A percentile compares a stretch with the other conserved stretches of the same genome.
These are phyloP conservation scores for Gigaspora rosea DNA, from an alignment of 192 early-diverging fungal species.

Conservation along the genomic window DNA sequence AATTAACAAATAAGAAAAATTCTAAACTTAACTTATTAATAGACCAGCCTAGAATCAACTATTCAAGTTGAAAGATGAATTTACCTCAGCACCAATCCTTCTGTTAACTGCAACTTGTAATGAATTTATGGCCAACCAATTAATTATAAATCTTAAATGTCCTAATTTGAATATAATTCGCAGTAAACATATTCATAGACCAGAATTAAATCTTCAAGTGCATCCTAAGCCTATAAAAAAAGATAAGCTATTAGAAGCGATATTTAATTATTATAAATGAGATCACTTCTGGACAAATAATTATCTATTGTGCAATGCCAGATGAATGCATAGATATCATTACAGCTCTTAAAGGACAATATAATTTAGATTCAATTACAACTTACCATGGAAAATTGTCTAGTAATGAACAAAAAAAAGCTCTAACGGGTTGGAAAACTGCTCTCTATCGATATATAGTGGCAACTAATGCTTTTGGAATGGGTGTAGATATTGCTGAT, in stretches of 20 bases:
- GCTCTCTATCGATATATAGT: no score
- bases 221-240: background rate
- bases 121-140: no score
- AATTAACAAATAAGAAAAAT: no score
- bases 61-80: no score
- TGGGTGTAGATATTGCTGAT: constrained; percentile 33
- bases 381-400: background rate
- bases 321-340: background rate
- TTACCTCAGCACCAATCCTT: no score
- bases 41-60: no score
- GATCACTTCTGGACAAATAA: background rate
- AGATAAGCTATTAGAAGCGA: background rate
- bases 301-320: background rate
- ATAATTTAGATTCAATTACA: background rate
- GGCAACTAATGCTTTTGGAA: constrained; percentile 37
- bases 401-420: background rate
- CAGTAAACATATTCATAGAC: no score
- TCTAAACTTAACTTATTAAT: no score
- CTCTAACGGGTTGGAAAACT: no score
- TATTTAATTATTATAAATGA: background rate
- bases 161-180: background rate
- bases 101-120: no score
- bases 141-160: no score
- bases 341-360: background rate
- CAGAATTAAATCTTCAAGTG: background rate